A percentile compares a stretch with the other conserved stretches of the same genome.
These are phyloP conservation scores for Lipomyces chichibuensis DNA, from an alignment of 805 yeast genomes.

Conservation along the genomic window DNA sequence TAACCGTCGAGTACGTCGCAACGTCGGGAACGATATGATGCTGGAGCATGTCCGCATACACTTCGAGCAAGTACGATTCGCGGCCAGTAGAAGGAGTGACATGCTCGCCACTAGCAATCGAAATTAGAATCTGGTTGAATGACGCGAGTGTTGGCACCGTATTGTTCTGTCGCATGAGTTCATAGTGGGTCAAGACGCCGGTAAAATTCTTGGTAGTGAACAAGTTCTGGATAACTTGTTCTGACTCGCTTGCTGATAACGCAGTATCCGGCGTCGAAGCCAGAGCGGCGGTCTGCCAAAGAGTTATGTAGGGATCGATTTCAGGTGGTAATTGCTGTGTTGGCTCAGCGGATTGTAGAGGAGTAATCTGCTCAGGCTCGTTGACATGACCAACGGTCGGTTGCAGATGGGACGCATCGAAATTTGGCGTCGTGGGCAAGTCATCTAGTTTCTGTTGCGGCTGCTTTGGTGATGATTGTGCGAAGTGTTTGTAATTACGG, in stretches of 20 bases:
- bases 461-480: slow-evolving; percentile 28
- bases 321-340: slow-evolving; percentile 1
- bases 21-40: slow-evolving; percentile 28
- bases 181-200: slow-evolving; percentile 21
- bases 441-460: neutral
- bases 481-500: slow-evolving; percentile 35
- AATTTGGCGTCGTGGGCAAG: neutral
- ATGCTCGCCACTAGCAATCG: slow-evolving; percentile 9
- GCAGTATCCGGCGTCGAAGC: neutral
- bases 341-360: neutral
- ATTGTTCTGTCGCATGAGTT: slow-evolving; percentile 6
- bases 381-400: neutral
- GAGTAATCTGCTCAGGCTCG: neutral
- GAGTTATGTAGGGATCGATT: neutral
- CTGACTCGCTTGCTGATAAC: neutral
- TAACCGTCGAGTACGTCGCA: slow-evolving; percentile 24
- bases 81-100: neutral
- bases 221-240: slow-evolving; percentile 6
- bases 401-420: neutral
- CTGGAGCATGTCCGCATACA: slow-evolving; percentile 27
- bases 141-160: slow-evolving; percentile 14
- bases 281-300: slow-evolving; percentile 1
- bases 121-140: slow-evolving; percentile 18
- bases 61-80: slow-evolving; percentile 17
- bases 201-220: slow-evolving; percentile 10